Percentiles rank a stretch among this genome's conserved stretches.
Evolutionary conservation across 179 eudicot species (phyloP).

Genomic region (Patellifolia procumbens): DNA sequence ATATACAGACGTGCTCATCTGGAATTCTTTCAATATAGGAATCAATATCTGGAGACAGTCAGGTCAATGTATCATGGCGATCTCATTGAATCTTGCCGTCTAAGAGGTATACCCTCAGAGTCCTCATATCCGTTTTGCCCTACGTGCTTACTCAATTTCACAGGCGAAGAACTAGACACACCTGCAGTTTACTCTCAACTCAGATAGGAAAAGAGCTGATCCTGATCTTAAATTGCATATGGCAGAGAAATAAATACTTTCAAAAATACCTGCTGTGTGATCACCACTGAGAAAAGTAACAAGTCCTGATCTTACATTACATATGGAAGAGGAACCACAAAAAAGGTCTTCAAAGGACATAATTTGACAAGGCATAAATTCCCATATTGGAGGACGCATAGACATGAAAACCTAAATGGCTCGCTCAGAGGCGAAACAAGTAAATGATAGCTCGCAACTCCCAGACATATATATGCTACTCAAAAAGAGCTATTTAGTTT

Average conservation of each 20-base stretch:
- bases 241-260: background rate
- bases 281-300: background rate
- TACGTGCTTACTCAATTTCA: slow-evolving; percentile 51
- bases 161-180: slow-evolving; percentile 37
- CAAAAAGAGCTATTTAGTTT: too few relatives aligned
- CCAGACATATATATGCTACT: background rate
- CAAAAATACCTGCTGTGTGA: background rate
- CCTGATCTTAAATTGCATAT: background rate
- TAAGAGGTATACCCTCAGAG: slow-evolving; percentile 71
- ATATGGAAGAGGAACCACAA: background rate
- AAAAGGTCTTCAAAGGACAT: background rate
- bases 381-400: background rate
- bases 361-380: background rate
- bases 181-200: slow-evolving; percentile 39
- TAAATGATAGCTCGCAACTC: background rate
- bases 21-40: slow-evolving; percentile 15
- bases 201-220: slow-evolving; percentile 3
- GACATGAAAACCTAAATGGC: background rate
- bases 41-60: slow-evolving; percentile 15
- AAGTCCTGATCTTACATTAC: background rate
- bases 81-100: slow-evolving; percentile 61
- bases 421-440: background rate
- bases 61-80: slow-evolving; percentile 25
- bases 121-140: slow-evolving; percentile 61
- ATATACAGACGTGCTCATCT: slow-evolving; percentile 23